Evolutionary conservation across 257 asterid species (phyloP).

Genomic region (Forsythia viridissima): DNA sequence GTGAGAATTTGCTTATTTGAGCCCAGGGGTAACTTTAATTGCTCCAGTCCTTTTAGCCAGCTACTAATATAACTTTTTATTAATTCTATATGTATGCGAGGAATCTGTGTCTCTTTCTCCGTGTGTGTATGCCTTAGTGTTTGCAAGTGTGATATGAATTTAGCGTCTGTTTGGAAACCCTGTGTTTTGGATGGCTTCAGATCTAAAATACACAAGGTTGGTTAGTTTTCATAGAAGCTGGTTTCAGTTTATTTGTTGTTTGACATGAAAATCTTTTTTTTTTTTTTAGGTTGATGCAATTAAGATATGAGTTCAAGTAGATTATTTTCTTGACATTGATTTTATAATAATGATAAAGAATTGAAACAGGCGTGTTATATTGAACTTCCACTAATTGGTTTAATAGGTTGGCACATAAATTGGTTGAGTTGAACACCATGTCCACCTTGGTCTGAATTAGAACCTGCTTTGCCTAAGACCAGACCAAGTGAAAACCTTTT

Average conservation of each 20-base stretch:
- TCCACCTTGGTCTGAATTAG: not conserved
- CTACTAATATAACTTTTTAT: not conserved
- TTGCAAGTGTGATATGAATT: not conserved
- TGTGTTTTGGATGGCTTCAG: not conserved
- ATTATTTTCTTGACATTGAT: too few relatives aligned
- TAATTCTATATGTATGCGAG: not conserved
- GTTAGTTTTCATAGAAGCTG: not conserved
- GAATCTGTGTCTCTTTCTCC: not conserved
- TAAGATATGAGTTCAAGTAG: too few relatives aligned
- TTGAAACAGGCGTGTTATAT: not conserved
- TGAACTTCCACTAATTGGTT: not conserved
- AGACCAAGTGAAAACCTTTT: not conserved
- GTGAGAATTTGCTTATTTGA: not conserved
- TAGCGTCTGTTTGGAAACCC: not conserved
- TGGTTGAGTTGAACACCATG: not conserved
- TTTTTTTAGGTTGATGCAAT: not conserved
- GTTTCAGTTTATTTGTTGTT: not conserved
- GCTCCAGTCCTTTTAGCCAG: not conserved
- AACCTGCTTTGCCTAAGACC: not conserved
- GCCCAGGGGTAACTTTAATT: not conserved
- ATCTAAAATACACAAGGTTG: not conserved
- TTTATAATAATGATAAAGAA: not conserved
- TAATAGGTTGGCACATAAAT: not conserved
- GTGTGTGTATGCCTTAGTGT: not conserved
- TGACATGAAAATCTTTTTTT: not conserved